These are phyloP conservation scores for Nitzschia sp. DNA, from an alignment of 108 stramenopile genomes.

Conservation along the genomic window DNA sequence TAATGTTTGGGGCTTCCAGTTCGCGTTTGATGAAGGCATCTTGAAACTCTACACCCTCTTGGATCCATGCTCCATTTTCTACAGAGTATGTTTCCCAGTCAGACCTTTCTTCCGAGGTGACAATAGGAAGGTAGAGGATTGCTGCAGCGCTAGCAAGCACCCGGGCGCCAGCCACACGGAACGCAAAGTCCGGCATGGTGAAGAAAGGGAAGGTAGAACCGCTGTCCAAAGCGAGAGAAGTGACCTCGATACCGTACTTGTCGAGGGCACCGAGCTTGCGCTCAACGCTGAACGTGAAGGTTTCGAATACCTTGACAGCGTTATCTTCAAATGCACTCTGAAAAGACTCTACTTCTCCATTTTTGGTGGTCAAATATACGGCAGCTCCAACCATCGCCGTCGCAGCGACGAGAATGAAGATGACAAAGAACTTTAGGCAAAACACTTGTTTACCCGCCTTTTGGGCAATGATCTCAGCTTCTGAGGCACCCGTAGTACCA, in stretches of 20 bases:
- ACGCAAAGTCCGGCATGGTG: slow-evolving; percentile 19
- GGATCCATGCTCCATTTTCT: slow-evolving; percentile 20
- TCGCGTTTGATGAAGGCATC: slow-evolving; percentile 1
- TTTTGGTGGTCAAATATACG: slow-evolving; percentile 12
- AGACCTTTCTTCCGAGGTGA: neutral
- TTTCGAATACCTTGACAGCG: slow-evolving; percentile 21
- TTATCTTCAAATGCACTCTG: slow-evolving; percentile 5
- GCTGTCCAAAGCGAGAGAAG: slow-evolving; percentile 14
- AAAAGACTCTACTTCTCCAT: slow-evolving; percentile 14
- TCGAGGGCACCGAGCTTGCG: slow-evolving; percentile 18
- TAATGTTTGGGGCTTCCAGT: neutral
- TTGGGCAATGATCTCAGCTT: slow-evolving; percentile 15
- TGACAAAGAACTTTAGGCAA: slow-evolving; percentile 9
- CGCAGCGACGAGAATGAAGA: slow-evolving; percentile 10
- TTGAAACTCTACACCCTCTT: neutral
- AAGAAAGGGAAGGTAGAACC: slow-evolving; percentile 1
- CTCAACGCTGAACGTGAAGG: slow-evolving; percentile 19
- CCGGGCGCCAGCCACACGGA: neutral
- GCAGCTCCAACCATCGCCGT: slow-evolving; percentile 6
- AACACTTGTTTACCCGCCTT: slow-evolving; percentile 4
- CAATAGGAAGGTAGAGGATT: slow-evolving; percentile 17
- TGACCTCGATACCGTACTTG: slow-evolving; percentile 4
- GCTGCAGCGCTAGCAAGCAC: neutral
- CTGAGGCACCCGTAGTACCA: neutral
- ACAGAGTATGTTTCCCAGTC: slow-evolving; percentile 25